Conservation (phyloP, 2,329 filamentous ascomycete species). For the Pseudogymnoascus sp. region DNA sequence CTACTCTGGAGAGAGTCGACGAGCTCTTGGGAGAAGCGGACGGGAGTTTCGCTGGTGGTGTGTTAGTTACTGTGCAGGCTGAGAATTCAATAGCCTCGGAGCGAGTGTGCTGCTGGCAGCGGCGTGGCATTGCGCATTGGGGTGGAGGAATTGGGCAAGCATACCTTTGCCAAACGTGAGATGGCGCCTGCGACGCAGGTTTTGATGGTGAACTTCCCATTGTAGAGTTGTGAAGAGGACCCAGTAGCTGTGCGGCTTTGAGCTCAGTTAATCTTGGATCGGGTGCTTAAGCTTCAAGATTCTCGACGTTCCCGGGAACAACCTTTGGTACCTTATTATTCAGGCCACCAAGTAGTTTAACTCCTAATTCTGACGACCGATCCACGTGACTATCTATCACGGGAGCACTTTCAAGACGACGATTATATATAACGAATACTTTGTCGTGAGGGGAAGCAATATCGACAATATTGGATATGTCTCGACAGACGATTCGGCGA, state of each 20-base stretch:
- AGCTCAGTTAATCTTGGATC: conserved; percentile 6
- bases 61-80: conserved; percentile 7
- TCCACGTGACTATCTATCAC: neutral
- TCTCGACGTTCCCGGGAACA: neutral
- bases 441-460: neutral
- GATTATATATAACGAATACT: neutral
- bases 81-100: conserved; percentile 7
- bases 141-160: neutral
- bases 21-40: conserved; percentile 73
- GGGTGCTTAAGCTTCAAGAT: conserved; percentile 9
- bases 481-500: conserved; percentile 37
- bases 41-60: conserved; percentile 48
- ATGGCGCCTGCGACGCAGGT: conserved; percentile 7
- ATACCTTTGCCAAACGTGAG: conserved; percentile 17
- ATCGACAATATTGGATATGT: neutral
- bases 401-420: neutral
- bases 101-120: neutral
- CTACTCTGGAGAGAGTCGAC: conserved; percentile 77
- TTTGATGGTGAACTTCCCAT: conserved; percentile 15
- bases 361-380: neutral
- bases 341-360: neutral
- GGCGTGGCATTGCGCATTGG: neutral
- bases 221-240: conserved; percentile 11
- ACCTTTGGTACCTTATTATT: neutral
- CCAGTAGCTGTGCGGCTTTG: conserved; percentile 14